Evolutionary conservation across 129 eudicot species (phyloP), one percentile per base, ranked within the genome.

Genomic region (Flaveria trinervia): DNA sequence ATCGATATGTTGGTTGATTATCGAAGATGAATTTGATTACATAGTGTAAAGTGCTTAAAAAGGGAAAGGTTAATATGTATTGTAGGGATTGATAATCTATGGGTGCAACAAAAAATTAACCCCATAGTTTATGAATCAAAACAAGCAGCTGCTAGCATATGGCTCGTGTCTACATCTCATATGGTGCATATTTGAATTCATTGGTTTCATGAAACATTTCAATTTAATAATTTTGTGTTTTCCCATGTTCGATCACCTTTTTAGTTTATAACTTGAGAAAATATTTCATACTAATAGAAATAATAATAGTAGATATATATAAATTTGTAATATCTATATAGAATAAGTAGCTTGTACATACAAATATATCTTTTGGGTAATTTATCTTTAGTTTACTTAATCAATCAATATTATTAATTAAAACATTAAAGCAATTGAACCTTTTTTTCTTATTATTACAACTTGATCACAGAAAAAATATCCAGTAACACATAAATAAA

Each of bases 51-150:
- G 70, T 70, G 71, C 23, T 70, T 59, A 44, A 59, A 45, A 59
- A 48, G 44, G 69, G 11, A 59, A 59, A 3, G 65, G 22, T 22
- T 20, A 25, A 59, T 22, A 12, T 28, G 22, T 22, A 20, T n/a
- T 55, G 0, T 69, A 48, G 74, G 55, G 70, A 61, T 46, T 45
- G 9, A 45, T 45, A 45, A 45, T 79, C 77, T 79, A 61, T 71
- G 82, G 82, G 73, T 79, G 72, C 20, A 43, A 26, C 59, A 69
- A 5, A 54, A 48, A 48, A 4, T 2, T 8, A 74, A 79, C 56
- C 45, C 72, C 77, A 62, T 79, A 59, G 82, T 79, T 71, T 79
- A 36, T 71, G 65, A 77, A 57, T 17, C 6, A 78, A 78, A 78
- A 78, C 82, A 70, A 70, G 82, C 76, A 57, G 82, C 82, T 70